Evolutionary conservation across 2,329 filamentous ascomycete genomes (phyloP), one percentile per base, ranked within the genome.

Genomic region (Fusarium annulatum): DNA sequence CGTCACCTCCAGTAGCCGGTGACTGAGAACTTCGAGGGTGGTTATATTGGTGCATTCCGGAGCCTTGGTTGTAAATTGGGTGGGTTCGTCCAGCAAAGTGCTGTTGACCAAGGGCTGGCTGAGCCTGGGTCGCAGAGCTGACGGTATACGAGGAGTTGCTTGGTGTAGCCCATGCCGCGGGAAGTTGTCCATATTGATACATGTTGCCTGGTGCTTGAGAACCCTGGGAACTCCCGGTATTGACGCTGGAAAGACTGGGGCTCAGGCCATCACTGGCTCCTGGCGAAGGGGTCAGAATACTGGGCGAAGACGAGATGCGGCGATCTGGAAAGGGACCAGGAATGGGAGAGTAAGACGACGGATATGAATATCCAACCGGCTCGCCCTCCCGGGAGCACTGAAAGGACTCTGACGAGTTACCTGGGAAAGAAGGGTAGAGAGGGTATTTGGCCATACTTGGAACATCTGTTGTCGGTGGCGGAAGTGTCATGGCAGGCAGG

Each of bases 231-330:
- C 88, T 89, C 78, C 85, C 86, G 71, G 86, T 90, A 74, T 91
- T 89, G 61, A 91, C 85, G 73, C 89, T 88, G 62, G 90, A 88
- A 34, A 90, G 88, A 75, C 86, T 87, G 69, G 86, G 91, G 83
- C 86, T 90, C 78, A 93, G 82, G 79, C 88, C 87, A 82, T 93
- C 91, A 76, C 85, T 85, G 68, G 87, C 84, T 81, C 87, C 88
- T 86, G 83, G 75, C 76, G 77, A 79, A 74, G 74, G 82, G 81
- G 77, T 80, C 76, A 80, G 79, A 81, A 77, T 66, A 78, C 79
- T 80, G 72, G 79, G 78, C 67, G 77, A 79, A 73, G 74, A 79
- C 48, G 72, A 79, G 64, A 74, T 66, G 53, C 69, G 69, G 67
- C 71, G 75, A 71, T 78, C 77, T 39, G 77, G 75, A 60, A 79